Conservation (phyloP, 192 early-diverging fungal species). For the Podila horticola region DNA sequence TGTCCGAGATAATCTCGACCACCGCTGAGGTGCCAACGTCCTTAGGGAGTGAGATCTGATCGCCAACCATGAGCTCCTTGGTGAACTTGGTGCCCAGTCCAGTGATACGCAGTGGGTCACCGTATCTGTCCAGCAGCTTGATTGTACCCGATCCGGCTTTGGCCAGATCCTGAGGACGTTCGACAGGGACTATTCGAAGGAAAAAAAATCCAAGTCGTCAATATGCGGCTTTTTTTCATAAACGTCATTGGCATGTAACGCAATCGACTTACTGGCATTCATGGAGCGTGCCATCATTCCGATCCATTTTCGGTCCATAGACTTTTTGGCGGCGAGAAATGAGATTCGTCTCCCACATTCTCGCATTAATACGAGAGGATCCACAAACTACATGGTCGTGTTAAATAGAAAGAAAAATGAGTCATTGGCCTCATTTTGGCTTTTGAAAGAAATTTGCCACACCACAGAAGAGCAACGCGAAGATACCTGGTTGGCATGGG, state of each 20-base stretch:
- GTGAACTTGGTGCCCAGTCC: constrained; percentile 78
- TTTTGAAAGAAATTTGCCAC: neutral
- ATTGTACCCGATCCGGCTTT: constrained; percentile 74
- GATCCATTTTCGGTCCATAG: constrained; percentile 85
- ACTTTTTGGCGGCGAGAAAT: constrained; percentile 83
- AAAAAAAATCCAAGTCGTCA: no score
- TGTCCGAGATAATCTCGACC: constrained; percentile 80
- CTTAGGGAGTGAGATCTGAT: constrained; percentile 70
- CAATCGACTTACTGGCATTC: constrained; percentile 73
- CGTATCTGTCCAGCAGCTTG: constrained; percentile 65
- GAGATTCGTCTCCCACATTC: constrained; percentile 79
- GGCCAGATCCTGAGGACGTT: constrained; percentile 89
- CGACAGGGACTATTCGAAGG: constrained; percentile 77
- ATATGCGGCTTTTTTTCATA: no score
- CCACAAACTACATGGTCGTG: constrained; percentile 77
- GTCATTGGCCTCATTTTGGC: neutral
- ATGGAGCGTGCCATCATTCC: constrained; percentile 81
- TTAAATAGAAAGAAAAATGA: neutral
- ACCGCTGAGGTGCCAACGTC: constrained; percentile 72
- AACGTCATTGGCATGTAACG: constrained; percentile 14
- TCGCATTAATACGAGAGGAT: constrained; percentile 89
- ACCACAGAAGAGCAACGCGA: neutral
- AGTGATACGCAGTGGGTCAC: constrained; percentile 70
- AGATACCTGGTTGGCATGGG: constrained; percentile 76
- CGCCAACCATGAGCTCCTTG: constrained; percentile 66